These are phyloP conservation scores for Aethionema arabicum DNA, from an alignment of 345 rosid genomes.

Conservation along the genomic window DNA sequence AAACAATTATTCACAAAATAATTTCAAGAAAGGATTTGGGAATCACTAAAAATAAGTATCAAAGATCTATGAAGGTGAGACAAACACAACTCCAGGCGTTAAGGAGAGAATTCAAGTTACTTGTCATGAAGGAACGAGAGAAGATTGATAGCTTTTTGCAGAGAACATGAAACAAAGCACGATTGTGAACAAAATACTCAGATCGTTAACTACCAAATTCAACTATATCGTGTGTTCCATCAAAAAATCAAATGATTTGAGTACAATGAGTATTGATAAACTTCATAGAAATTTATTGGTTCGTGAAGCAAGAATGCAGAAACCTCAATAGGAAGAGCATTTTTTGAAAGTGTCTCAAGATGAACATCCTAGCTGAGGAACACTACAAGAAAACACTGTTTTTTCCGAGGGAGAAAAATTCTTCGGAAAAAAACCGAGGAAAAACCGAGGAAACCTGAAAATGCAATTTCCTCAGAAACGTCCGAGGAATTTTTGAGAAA, in stretches of 20 bases:
- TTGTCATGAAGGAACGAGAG: conserved; percentile 1
- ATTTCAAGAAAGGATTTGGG: background rate
- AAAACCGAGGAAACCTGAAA: no score
- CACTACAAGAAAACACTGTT: no score
- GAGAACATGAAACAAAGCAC: conserved; percentile 1
- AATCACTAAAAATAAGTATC: conserved; percentile 1
- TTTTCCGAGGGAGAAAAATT: no score
- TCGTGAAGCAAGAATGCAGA: conserved; percentile 5
- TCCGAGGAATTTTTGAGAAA: no score
- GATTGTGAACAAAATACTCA: background rate
- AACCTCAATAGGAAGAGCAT: background rate
- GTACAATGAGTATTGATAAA: conserved; percentile 2
- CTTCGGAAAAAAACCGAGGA: no score
- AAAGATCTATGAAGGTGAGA: background rate
- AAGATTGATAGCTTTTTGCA: background rate
- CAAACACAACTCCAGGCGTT: no score
- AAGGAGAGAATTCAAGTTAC: background rate
- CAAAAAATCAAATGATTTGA: background rate
- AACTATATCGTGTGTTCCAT: background rate
- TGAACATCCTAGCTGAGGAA: background rate
- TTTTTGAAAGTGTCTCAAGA: background rate
- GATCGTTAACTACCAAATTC: background rate
- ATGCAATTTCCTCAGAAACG: no score
- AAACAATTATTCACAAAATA: background rate
- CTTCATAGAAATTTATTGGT: conserved; percentile 17